Evolutionary conservation across 345 rosid genomes (phyloP).

Genomic region (Eutrema heterophyllum): DNA sequence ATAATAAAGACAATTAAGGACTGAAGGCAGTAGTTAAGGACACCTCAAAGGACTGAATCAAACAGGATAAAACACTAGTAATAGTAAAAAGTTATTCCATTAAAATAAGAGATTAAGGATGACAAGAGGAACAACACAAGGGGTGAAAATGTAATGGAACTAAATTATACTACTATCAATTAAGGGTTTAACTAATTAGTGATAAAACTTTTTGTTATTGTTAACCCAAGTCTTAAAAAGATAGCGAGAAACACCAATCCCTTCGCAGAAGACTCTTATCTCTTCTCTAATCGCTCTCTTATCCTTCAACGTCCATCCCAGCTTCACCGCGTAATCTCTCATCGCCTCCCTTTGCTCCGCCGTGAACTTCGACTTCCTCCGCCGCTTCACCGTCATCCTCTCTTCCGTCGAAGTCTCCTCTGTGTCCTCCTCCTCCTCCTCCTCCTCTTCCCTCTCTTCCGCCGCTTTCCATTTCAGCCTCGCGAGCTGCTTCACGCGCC

Average conservation of each 20-base stretch:
- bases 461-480: constrained; percentile 25
- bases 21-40: constrained; percentile 1
- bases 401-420: constrained; percentile 31
- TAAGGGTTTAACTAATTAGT: neutral
- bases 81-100: neutral
- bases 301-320: constrained; percentile 40
- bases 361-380: constrained; percentile 38
- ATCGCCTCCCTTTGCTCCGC: constrained; percentile 33
- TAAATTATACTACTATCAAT: neutral
- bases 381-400: constrained; percentile 1
- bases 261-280: constrained; percentile 35
- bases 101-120: neutral
- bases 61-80: neutral
- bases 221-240: constrained; percentile 41
- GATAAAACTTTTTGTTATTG: constrained; percentile 35
- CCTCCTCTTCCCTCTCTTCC: neutral
- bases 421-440: neutral
- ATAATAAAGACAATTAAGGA: neutral
- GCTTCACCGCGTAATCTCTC: constrained; percentile 31
- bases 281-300: constrained; percentile 30
- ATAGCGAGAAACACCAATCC: constrained; percentile 36
- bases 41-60: neutral
- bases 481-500: constrained; percentile 35
- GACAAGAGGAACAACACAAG: neutral
- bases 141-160: neutral